Conservation (phyloP, 1,284 basidiomycete genomes). For the Leccinum variabile region DNA sequence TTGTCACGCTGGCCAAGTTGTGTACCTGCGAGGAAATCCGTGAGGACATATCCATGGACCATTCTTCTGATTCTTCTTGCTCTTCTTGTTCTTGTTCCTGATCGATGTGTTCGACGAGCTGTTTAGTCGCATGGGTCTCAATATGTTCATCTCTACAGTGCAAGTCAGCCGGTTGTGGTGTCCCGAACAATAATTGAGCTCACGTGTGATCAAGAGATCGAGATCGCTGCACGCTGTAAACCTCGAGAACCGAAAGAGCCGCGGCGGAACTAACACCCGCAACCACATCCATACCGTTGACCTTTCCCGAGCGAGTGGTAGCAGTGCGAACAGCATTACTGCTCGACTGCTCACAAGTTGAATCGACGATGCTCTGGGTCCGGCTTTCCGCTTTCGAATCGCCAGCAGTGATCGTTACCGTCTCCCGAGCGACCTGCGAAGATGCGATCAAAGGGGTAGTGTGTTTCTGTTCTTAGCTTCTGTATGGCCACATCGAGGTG, state of each 20-base stretch:
- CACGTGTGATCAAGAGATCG: background rate
- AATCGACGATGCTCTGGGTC: background rate
- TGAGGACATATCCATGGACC: background rate
- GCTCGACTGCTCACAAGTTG: background rate
- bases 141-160: conserved; percentile 3
- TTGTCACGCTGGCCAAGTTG: background rate
- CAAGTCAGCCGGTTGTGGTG: background rate
- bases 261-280: background rate
- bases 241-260: background rate
- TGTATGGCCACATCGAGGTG: background rate
- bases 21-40: background rate
- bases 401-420: background rate
- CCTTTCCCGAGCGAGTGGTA: background rate
- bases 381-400: background rate
- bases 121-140: background rate
- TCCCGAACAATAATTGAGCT: background rate
- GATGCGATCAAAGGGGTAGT: background rate
- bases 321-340: no score
- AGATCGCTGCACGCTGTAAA: background rate
- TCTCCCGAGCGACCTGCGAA: background rate
- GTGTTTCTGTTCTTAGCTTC: background rate
- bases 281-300: background rate
- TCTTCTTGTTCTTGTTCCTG: background rate
- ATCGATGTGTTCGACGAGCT: background rate
- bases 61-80: background rate